Evolutionary conservation across 2,329 filamentous ascomycete genomes (phyloP).

Genomic region (Exophiala alcalophila): DNA sequence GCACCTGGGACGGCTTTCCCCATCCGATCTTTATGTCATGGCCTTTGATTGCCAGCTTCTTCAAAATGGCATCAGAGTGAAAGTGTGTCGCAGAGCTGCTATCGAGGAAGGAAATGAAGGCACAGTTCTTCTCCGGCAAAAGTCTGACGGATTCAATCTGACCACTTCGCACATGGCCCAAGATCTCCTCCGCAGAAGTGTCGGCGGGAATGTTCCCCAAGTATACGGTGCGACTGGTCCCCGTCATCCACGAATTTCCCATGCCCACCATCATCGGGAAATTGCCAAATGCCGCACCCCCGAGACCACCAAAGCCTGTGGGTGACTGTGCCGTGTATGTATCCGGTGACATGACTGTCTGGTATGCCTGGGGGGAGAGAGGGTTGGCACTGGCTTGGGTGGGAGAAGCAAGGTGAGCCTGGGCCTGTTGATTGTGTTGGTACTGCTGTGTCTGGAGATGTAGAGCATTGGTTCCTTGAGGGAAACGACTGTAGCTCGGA

Average conservation of each 20-base stretch:
- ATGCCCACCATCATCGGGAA: conserved; percentile 77
- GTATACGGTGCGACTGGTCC: conserved; percentile 94
- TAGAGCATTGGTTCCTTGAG: conserved; percentile 55
- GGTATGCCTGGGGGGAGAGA: conserved; percentile 79
- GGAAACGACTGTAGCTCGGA: conserved; percentile 75
- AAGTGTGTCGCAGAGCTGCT: conserved; percentile 97
- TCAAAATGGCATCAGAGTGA: conserved; percentile 98
- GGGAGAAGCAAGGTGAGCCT: conserved; percentile 64
- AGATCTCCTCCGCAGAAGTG: conserved; percentile 92
- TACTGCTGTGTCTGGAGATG: conserved; percentile 57
- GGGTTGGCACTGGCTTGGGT: conserved; percentile 63
- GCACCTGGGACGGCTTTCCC: conserved; percentile 97
- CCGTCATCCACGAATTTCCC: conserved; percentile 56
- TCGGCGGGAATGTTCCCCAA: conserved; percentile 98
- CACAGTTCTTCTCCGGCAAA: conserved; percentile 98
- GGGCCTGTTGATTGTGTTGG: conserved; percentile 47
- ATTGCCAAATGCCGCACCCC: conserved; percentile 57
- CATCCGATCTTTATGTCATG: conserved; percentile 99
- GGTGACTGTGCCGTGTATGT: conserved; percentile 85
- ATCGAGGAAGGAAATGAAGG: conserved; percentile 98
- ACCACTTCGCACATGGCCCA: conserved; percentile 92
- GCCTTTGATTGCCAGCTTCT: conserved; percentile 97
- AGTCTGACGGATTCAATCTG: conserved; percentile 99
- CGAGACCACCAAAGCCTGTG: conserved; percentile 66
- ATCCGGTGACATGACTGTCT: conserved; percentile 80